Conservation (phyloP, 345 rosid species). For the Heritiera littoralis region DNA sequence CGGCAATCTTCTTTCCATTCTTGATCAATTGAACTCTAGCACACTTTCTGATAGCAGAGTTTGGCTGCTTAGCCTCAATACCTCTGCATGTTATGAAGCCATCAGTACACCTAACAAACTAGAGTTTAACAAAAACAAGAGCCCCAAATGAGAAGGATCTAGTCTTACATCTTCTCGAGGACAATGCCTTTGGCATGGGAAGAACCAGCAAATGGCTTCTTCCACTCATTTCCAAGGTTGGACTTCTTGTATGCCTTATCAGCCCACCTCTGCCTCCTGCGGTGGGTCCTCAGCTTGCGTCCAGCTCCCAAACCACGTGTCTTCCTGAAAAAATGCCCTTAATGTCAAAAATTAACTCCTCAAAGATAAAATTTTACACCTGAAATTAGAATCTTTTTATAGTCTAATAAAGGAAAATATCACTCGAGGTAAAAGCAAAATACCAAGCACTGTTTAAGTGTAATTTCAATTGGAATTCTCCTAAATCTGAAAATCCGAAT, state of each 20-base stretch:
- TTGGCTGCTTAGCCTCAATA: slow-evolving; percentile 59
- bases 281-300: slow-evolving; percentile 55
- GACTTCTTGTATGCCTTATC: slow-evolving; percentile 70
- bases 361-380: background rate
- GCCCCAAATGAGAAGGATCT: background rate
- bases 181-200: slow-evolving; percentile 77
- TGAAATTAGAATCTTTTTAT: background rate
- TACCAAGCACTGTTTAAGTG: background rate
- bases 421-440: background rate
- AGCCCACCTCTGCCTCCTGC: slow-evolving; percentile 70
- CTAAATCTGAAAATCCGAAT: background rate
- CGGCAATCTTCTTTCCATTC: slow-evolving; percentile 74
- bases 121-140: background rate
- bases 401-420: background rate
- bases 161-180: slow-evolving; percentile 59
- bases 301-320: slow-evolving; percentile 80
- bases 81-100: slow-evolving; percentile 27
- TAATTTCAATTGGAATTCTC: background rate
- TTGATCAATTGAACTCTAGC: slow-evolving; percentile 72
- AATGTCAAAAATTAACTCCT: background rate
- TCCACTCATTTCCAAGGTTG: slow-evolving; percentile 68
- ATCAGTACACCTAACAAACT: background rate
- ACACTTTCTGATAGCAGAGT: slow-evolving; percentile 77
- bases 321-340: slow-evolving; percentile 39
- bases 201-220: slow-evolving; percentile 74